phyloP scores from a whole-genome alignment of 352 stramenopile genomes.

The Pythium guiyangense region DNA sequence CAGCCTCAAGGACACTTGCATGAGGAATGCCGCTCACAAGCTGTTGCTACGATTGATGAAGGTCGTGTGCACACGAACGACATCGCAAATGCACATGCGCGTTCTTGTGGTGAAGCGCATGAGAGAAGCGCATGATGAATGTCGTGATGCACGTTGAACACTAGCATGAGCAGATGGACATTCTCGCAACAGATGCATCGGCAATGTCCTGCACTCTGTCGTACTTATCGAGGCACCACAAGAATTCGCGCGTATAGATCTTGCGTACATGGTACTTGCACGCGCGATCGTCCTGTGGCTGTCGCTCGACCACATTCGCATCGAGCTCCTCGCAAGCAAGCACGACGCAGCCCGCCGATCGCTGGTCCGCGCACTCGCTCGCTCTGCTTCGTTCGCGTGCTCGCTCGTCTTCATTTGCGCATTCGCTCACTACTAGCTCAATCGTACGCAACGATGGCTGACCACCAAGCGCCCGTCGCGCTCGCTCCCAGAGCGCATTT shows the following conservation, averaged over 20 bases:
- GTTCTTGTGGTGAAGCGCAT: neutral
- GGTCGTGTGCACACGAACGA: too few species aligned
- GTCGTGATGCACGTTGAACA: too few species aligned
- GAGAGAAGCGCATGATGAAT: too few species aligned
- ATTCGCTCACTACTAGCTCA: neutral
- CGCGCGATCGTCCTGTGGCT: slow-evolving; percentile 9
- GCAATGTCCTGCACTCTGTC: neutral
- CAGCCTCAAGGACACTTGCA: too few species aligned
- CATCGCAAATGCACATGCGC: neutral
- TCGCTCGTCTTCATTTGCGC: neutral
- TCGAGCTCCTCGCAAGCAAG: slow-evolving; percentile 10
- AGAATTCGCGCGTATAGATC: slow-evolving; percentile 2
- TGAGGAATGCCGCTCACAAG: too few species aligned
- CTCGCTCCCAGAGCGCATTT: slow-evolving; percentile 83
- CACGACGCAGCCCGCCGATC: too few species aligned
- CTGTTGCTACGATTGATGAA: too few species aligned
- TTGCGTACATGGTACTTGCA: neutral
- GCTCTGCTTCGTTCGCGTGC: neutral
- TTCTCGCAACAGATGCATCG: neutral
- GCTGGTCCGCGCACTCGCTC: too few species aligned
- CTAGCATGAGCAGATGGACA: neutral
- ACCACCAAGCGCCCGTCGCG: slow-evolving; percentile 31
- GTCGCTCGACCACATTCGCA: slow-evolving; percentile 10
- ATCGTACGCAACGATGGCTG: slow-evolving; percentile 4
- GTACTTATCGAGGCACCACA: slow-evolving; percentile 8